Evolutionary conservation across 2,329 filamentous ascomycete genomes (phyloP), one percentile per base, ranked within the genome.

Genomic region (Colletotrichum chrysophilum): DNA sequence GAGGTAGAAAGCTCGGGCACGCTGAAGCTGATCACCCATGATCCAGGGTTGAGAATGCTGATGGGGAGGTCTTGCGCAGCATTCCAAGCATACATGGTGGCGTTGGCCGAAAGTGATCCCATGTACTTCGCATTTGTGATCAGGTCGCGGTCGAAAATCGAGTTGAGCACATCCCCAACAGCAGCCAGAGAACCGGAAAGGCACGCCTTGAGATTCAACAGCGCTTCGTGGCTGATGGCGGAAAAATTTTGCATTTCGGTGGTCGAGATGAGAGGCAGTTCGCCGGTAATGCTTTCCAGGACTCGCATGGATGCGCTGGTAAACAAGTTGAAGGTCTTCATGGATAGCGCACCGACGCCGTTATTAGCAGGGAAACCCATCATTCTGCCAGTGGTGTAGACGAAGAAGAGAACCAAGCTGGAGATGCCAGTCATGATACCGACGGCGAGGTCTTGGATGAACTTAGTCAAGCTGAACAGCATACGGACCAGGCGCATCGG

Each of bases 201-300:
- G 36, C 90, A 86, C 36, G 84, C 84, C 81, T 94, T 92, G 73
- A 95, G 86, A 5, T 87, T 84, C 55, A 91, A 86, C 38, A 96
- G 85, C 10, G 94, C 93, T 74, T 93, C 91, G 80, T 96, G 94
- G 74, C 94, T 95, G 78, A 94, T 87, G 60, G 94, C 92, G 0
- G 94, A 96, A 80, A 96, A 96, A 80, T 93, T 92, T 66, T 93
- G 93, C 71, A 96, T 91, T 80, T 96, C 94, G 3, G 91, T 87
- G 6, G 84, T 80, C 1, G 89, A 87, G 26, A 90, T 86, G 68
- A 89, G 83, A 1, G 88, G 87, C 32, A 89, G 83, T 38, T 92
- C 88, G 61, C 87, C 86, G 62, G 88, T 84, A 26, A 91, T 84
- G 69, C 87, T 89, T 9, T 87, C 86, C 61, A 88, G 81, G 21